Percentiles rank a stretch among this genome's conserved stretches.
These are phyloP conservation scores for Suhomyces taliae DNA, from an alignment of 1,139 yeast species.

Conservation along the genomic window DNA sequence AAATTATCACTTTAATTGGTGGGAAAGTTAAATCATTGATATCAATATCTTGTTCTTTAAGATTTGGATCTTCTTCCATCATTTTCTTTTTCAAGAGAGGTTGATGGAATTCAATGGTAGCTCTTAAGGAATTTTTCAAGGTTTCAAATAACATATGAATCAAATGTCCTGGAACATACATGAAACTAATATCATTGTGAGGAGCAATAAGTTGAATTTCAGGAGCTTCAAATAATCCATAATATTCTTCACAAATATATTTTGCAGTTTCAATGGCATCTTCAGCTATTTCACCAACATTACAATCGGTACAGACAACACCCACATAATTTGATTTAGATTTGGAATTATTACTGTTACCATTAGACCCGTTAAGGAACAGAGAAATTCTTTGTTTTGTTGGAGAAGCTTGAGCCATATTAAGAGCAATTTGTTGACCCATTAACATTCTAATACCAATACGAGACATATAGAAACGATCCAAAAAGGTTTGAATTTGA, in stretches of 20 bases:
- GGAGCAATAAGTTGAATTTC: constrained; percentile 75
- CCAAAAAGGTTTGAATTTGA: constrained; percentile 73
- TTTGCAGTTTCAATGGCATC: constrained; percentile 87
- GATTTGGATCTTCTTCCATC: constrained; percentile 44
- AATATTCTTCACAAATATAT: constrained; percentile 85
- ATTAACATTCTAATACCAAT: constrained; percentile 88
- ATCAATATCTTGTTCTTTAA: constrained; percentile 44
- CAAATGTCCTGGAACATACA: constrained; percentile 90
- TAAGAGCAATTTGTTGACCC: constrained; percentile 84
- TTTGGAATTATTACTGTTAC: constrained; percentile 9
- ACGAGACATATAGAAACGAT: constrained; percentile 81
- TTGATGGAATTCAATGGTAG: constrained; percentile 77
- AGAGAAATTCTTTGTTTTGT: constrained; percentile 39
- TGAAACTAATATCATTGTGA: constrained; percentile 62
- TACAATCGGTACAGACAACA: constrained; percentile 78
- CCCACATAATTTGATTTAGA: constrained; percentile 66
- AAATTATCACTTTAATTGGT: constrained; percentile 81
- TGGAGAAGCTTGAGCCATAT: constrained; percentile 60
- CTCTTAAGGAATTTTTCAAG: constrained; percentile 77
- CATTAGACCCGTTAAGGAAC: constrained; percentile 34
- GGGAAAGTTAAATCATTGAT: constrained; percentile 73
- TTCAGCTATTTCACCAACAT: constrained; percentile 74
- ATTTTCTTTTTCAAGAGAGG: constrained; percentile 40
- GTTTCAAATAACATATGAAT: constrained; percentile 88
- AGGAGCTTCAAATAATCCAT: constrained; percentile 81